Conservation (phyloP, 2,329 filamentous ascomycete species). For the Aspergillus sp. region DNA sequence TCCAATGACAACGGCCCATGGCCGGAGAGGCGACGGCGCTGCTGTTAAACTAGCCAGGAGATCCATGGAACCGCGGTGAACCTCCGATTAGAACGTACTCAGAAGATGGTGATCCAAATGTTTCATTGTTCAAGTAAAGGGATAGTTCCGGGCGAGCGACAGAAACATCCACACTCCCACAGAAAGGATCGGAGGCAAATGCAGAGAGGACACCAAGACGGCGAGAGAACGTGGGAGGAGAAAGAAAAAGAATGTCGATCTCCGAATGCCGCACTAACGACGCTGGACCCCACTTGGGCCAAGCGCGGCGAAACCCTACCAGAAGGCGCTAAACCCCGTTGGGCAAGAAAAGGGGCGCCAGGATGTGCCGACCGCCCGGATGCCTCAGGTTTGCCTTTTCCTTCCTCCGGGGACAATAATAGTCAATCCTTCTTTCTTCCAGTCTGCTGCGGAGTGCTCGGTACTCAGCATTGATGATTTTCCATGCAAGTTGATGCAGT, state of each 20-base stretch:
- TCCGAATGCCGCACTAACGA: slow-evolving; percentile 6
- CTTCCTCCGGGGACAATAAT: too few relatives aligned
- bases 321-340: neutral
- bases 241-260: slow-evolving; percentile 5
- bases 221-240: neutral
- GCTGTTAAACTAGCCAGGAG: neutral
- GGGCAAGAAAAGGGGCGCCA: neutral
- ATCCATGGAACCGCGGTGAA: neutral
- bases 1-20: neutral
- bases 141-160: neutral
- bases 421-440: too few relatives aligned
- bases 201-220: neutral
- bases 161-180: neutral
- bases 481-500: too few relatives aligned
- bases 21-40: neutral
- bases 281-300: neutral
- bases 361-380: neutral
- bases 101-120: neutral
- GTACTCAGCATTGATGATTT: too few relatives aligned
- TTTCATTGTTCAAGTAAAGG: neutral
- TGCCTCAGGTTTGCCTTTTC: neutral
- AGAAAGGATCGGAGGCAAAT: neutral
- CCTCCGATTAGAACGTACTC: neutral
- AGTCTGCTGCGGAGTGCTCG: too few relatives aligned
- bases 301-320: neutral